phyloP scores from a whole-genome alignment of 495 filamentous ascomycete species.

The Friedmanniomyces simplex region DNA sequence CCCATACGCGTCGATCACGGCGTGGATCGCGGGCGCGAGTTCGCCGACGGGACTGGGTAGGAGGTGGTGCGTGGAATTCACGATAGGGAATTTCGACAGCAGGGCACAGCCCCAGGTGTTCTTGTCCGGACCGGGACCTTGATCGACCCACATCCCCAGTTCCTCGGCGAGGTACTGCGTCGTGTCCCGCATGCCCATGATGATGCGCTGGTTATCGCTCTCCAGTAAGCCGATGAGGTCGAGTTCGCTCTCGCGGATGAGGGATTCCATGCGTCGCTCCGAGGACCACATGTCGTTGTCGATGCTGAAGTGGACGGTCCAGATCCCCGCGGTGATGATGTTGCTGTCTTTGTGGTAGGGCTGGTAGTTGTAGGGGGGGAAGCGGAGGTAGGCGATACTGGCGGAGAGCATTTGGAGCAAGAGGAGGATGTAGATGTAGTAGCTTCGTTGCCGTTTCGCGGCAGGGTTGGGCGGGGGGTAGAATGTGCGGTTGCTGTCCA shows the following conservation, averaged over 20 bases:
- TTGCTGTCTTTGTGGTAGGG: conserved; percentile 84
- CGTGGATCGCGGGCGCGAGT: conserved; percentile 90
- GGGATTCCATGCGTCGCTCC: conserved; percentile 82
- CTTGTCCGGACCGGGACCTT: conserved; percentile 95
- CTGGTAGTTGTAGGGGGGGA: conserved; percentile 83
- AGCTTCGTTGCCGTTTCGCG: conserved; percentile 47
- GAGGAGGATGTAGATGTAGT: conserved; percentile 64
- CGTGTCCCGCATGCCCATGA: conserved; percentile 98
- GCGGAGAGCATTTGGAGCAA: conserved; percentile 68
- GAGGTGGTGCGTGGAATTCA: conserved; percentile 94
- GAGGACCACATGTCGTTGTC: conserved; percentile 99
- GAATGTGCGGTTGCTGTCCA: background rate
- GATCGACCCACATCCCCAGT: conserved; percentile 96
- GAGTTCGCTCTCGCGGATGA: conserved; percentile 86
- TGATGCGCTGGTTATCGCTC: conserved; percentile 89
- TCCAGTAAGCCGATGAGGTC: conserved; percentile 93
- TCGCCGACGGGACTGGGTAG: conserved; percentile 90
- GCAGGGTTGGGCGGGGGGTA: conserved; percentile 38
- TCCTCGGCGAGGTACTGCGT: conserved; percentile 95
- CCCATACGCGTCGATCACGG: conserved; percentile 87
- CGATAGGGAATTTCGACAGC: conserved; percentile 92
- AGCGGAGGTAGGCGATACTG: conserved; percentile 78
- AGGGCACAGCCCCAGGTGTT: conserved; percentile 95
- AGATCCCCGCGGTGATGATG: conserved; percentile 85
- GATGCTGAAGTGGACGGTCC: conserved; percentile 97